Evolutionary conservation across 192 early-diverging fungal genomes (phyloP).

Genomic region (Backusella macrospora): DNA sequence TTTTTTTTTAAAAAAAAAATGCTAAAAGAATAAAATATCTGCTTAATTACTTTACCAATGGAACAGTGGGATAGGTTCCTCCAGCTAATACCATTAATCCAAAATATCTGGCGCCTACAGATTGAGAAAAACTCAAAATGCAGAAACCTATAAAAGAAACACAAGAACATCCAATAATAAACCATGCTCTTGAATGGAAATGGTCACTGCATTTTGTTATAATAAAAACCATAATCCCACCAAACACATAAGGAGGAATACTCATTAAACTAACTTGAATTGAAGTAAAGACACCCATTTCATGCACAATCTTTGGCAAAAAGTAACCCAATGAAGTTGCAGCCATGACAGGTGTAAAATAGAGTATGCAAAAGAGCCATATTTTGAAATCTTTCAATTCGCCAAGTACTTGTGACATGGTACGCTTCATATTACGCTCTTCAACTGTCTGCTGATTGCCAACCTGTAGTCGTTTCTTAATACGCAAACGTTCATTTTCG

Average conservation of each 20-base stretch:
- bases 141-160: conserved; percentile 34
- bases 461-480: conserved; percentile 7
- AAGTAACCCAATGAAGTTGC: conserved; percentile 43
- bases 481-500: conserved; percentile 30
- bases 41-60: conserved; percentile 28
- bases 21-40: neutral
- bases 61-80: conserved; percentile 41
- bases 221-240: conserved; percentile 31
- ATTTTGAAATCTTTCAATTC: conserved; percentile 36
- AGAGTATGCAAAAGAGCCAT: conserved; percentile 38
- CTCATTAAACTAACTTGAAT: conserved; percentile 43
- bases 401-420: neutral
- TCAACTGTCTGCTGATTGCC: neutral
- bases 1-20: neutral
- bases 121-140: conserved; percentile 34
- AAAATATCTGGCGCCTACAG: conserved; percentile 36
- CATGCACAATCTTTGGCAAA: conserved; percentile 38
- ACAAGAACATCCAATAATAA: conserved; percentile 34
- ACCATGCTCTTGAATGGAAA: conserved; percentile 23
- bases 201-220: conserved; percentile 31
- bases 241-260: conserved; percentile 41
- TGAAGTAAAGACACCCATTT: conserved; percentile 35
- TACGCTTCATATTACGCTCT: neutral
- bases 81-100: conserved; percentile 41
- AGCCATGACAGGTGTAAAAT: conserved; percentile 43